Evolutionary conservation across 257 asterid genomes (phyloP), one percentile per base, ranked within the genome.

Genomic region (Solanum tarapatanum): DNA sequence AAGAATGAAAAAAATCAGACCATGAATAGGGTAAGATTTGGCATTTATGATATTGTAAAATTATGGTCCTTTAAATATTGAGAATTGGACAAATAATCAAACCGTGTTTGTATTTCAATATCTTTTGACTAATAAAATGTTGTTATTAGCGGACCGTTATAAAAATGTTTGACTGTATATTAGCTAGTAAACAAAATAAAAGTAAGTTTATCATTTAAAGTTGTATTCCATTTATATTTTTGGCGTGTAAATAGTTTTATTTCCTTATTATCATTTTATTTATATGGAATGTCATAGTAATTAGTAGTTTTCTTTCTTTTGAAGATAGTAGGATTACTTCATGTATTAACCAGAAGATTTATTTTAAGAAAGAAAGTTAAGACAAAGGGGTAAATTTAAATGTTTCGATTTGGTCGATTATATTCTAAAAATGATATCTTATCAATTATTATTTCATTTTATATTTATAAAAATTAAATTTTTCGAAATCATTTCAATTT

Each of bases 101-200:
- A 68, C 10, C 17, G 2, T 10, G 12, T 64, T 68, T 16, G 11
- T 9, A 9, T 30, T 70, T 70, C 39, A 30, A 70, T 70, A 70
- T 14, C 1, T 30, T 69, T 69, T 69, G 32, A 66, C 26, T 69
- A 28, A 3, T 69, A 69, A 70, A 30, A 70, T 32, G 2, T 68
- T 30, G 5, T 0, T 30, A 14, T 7, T 13, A 14, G 6, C 2
- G 0, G 1, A 28, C 4, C 3, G 8, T 70, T 70, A 14, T 30
- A 14, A 7, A 70, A 21, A 7, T 8, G 6, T 70, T 8, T 70
- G 7, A 70, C 13, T 0, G 6, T 70, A 30, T 7, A 69, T 13
- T 13, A 13, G 16, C 7, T 6, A 13, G n/a, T 30, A 70, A 30
- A 70, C 0, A 0, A 70, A 30, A 30, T 30, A 30, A 16, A 8